phyloP scores from a whole-genome alignment of 768 basidiomycete genomes.

The Amanita pseudoporphyria region DNA sequence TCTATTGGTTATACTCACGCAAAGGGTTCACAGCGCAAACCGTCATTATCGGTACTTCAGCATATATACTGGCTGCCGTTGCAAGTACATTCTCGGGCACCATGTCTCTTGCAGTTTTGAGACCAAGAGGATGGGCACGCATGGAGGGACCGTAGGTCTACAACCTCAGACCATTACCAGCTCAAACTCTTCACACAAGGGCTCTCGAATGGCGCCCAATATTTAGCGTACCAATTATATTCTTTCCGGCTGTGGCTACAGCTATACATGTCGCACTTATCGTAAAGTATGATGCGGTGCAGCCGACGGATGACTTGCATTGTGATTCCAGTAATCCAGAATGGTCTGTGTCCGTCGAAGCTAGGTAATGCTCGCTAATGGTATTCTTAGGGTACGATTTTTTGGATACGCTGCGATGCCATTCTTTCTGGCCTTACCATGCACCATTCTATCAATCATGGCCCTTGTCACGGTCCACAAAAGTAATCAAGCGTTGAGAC shows the following conservation, averaged over 20 bases:
- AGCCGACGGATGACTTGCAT: constrained; percentile 40
- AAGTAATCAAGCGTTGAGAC: constrained; percentile 27
- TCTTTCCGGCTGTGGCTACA: constrained; percentile 39
- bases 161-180: constrained; percentile 5
- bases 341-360: constrained; percentile 29
- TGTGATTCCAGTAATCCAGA: constrained; percentile 51
- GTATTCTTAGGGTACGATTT: constrained; percentile 45
- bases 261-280: constrained; percentile 33
- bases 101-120: constrained; percentile 28
- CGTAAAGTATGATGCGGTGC: constrained; percentile 32
- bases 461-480: constrained; percentile 28
- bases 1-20: neutral
- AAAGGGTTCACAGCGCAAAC: constrained; percentile 27
- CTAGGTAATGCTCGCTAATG: neutral
- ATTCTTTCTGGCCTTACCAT: constrained; percentile 41
- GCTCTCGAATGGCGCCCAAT: constrained; percentile 38
- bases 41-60: constrained; percentile 30
- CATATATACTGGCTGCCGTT: constrained; percentile 35
- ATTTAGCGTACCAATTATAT: constrained; percentile 34
- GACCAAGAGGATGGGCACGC: constrained; percentile 28
- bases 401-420: constrained; percentile 54
- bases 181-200: constrained; percentile 18
- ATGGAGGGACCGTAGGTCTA: constrained; percentile 11
- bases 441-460: constrained; percentile 36
- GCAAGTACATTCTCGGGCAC: constrained; percentile 35